A percentile compares a stretch with the other conserved stretches of the same genome.
Evolutionary conservation across 1,284 basidiomycete genomes (phyloP).

Genomic region (Schizophyllum commune): DNA sequence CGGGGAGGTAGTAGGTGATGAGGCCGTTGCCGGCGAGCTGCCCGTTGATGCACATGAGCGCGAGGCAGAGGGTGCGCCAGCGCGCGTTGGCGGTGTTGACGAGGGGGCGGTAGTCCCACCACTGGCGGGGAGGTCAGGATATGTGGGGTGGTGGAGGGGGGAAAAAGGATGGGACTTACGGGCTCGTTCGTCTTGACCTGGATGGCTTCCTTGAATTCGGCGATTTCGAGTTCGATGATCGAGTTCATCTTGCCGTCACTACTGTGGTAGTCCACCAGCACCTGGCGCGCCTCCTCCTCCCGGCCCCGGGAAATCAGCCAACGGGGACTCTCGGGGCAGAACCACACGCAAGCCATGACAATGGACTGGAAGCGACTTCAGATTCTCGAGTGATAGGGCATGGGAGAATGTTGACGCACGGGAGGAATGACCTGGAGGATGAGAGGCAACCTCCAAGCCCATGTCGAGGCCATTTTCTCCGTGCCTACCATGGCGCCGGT

Average conservation of each 20-base stretch:
- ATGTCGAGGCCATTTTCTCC: constrained; percentile 15
- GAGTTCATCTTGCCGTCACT: constrained; percentile 19
- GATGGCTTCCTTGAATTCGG: constrained; percentile 18
- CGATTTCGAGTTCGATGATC: constrained; percentile 20
- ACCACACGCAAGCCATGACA: constrained; percentile 18
- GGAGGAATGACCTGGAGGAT: constrained; percentile 18
- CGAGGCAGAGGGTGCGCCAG: constrained; percentile 18
- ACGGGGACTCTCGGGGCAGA: constrained; percentile 19
- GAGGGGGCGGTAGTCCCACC: constrained; percentile 20
- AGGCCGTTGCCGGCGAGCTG: constrained; percentile 22
- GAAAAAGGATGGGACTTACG: constrained; percentile 4
- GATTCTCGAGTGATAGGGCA: neutral
- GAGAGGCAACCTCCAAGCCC: constrained; percentile 22
- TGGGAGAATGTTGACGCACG: neutral
- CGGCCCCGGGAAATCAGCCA: constrained; percentile 17
- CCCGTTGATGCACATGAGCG: constrained; percentile 20
- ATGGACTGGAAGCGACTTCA: constrained; percentile 9
- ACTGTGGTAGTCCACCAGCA: constrained; percentile 19
- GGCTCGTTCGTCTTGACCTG: constrained; percentile 15
- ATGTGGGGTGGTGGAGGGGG: neutral
- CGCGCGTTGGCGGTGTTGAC: constrained; percentile 16
- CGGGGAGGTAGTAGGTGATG: constrained; percentile 21
- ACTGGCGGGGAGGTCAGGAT: constrained; percentile 5
- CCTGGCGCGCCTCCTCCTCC: constrained; percentile 16
- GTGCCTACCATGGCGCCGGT: constrained; percentile 23